A percentile compares a stretch with the other conserved stretches of the same genome.
phyloP scores from a whole-genome alignment of 176 grass and related monocot genomes.

The Microstegium vimineum region DNA sequence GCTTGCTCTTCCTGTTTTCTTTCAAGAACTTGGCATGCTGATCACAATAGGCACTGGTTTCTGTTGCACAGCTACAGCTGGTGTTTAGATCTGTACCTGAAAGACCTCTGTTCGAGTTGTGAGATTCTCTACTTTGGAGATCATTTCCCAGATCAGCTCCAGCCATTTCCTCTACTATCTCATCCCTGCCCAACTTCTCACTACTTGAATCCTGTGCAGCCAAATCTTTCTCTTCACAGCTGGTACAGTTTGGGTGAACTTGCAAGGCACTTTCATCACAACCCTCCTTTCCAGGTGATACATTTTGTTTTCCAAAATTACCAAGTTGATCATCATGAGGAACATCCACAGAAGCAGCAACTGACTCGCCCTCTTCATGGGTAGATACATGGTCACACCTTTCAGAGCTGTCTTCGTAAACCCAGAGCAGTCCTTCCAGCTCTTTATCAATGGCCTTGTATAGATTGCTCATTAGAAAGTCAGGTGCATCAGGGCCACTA shows the following conservation, averaged over 20 bases:
- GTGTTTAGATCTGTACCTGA: conserved; percentile 24
- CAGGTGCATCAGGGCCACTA: conserved; percentile 84
- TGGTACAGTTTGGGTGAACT: conserved; percentile 18
- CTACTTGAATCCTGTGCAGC: conserved; percentile 8
- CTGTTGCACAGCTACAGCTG: conserved; percentile 1
- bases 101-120: neutral
- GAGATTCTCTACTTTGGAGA: conserved; percentile 19
- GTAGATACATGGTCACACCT: conserved; percentile 29
- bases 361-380: conserved; percentile 31
- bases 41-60: neutral
- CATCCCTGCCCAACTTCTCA: conserved; percentile 11
- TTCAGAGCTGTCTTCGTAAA: conserved; percentile 65
- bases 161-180: conserved; percentile 52
- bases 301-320: conserved; percentile 26
- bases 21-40: conserved; percentile 35
- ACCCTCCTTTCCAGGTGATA: conserved; percentile 22
- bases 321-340: conserved; percentile 18
- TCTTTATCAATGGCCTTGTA: conserved; percentile 95
- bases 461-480: conserved; percentile 90
- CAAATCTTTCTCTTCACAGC: neutral
- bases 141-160: conserved; percentile 11
- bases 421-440: conserved; percentile 77
- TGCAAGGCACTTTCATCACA: conserved; percentile 25
- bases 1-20: conserved; percentile 60
- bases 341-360: conserved; percentile 4